Conservation (phyloP, 2,329 filamentous ascomycete genomes). For the Hypocrella siamensis region DNA sequence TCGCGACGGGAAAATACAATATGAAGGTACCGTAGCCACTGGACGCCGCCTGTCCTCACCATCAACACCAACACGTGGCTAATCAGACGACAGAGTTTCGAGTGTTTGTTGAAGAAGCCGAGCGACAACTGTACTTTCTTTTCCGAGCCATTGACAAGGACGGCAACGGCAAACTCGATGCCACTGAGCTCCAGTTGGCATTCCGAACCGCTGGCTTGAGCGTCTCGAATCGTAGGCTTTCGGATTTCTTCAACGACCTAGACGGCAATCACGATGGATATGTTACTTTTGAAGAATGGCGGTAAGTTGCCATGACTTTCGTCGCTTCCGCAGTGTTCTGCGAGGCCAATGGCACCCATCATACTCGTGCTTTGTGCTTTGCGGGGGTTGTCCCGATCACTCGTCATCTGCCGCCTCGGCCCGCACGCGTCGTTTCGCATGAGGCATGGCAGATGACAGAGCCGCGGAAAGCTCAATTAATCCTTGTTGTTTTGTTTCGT, state of each 20-base stretch:
- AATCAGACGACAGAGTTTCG: too few species aligned
- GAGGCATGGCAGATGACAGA: too few species aligned
- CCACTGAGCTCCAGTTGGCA: slow-evolving; percentile 64
- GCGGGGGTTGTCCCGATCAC: too few species aligned
- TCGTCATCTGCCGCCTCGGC: too few species aligned
- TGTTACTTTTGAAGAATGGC: slow-evolving; percentile 91
- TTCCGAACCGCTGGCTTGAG: slow-evolving; percentile 65
- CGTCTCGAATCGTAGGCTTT: slow-evolving; percentile 61
- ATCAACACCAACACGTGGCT: slow-evolving; percentile 1
- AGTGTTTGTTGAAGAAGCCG: slow-evolving; percentile 73
- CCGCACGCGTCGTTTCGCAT: too few species aligned
- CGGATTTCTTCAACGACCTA: slow-evolving; percentile 78
- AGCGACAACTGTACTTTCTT: slow-evolving; percentile 64
- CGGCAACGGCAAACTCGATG: slow-evolving; percentile 72
- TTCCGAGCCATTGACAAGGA: slow-evolving; percentile 82
- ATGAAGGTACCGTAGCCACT: slow-evolving; percentile 73
- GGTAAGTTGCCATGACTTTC: too few species aligned
- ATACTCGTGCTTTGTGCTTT: too few species aligned
- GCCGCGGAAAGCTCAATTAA: too few species aligned
- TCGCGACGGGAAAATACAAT: slow-evolving; percentile 80
- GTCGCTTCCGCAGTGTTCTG: too few species aligned
- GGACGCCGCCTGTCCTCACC: too few species aligned
- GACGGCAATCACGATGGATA: slow-evolving; percentile 77
- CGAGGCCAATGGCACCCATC: too few species aligned
- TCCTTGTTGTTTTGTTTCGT: too few species aligned